Evolutionary conservation across 495 filamentous ascomycete genomes (phyloP).

Genomic region (Opeltia flavorubescens): DNA sequence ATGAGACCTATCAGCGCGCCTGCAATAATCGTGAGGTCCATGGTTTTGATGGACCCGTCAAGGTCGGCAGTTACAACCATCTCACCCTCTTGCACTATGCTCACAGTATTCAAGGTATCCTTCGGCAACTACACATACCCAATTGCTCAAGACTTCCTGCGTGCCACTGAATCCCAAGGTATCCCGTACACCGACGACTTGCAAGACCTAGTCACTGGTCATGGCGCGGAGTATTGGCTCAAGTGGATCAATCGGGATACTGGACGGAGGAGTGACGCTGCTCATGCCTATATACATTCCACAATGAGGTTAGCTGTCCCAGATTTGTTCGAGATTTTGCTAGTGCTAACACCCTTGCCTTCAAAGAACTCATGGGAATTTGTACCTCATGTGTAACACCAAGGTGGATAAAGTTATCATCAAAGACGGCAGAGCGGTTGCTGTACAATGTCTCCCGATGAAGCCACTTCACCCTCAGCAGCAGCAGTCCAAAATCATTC

Average conservation of each 20-base stretch:
- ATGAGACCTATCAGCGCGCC: constrained; percentile 70
- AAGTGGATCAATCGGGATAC: constrained; percentile 48
- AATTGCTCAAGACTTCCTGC: constrained; percentile 65
- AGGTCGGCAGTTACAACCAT: no score
- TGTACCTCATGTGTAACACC: constrained; percentile 65
- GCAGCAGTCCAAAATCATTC: constrained; percentile 41
- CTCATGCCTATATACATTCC: constrained; percentile 62
- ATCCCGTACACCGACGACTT: constrained; percentile 60
- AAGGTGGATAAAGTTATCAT: constrained; percentile 75
- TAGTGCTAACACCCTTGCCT: not conserved
- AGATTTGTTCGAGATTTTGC: not conserved
- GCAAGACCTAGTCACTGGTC: constrained; percentile 48
- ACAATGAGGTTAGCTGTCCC: constrained; percentile 31
- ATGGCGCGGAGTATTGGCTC: constrained; percentile 31
- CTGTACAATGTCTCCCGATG: constrained; percentile 41
- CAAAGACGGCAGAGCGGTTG: constrained; percentile 52
- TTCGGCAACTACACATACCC: constrained; percentile 66
- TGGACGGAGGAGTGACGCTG: constrained; percentile 46
- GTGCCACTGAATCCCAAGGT: constrained; percentile 62
- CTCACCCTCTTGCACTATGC: not conserved
- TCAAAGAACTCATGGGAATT: constrained; percentile 41
- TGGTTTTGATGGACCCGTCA: constrained; percentile 70
- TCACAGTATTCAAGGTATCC: constrained; percentile 35
- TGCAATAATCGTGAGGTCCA: constrained; percentile 64
- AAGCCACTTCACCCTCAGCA: constrained; percentile 36